Evolutionary conservation across 2,329 filamentous ascomycete species (phyloP).

Genomic region (Dactylellina sp.): DNA sequence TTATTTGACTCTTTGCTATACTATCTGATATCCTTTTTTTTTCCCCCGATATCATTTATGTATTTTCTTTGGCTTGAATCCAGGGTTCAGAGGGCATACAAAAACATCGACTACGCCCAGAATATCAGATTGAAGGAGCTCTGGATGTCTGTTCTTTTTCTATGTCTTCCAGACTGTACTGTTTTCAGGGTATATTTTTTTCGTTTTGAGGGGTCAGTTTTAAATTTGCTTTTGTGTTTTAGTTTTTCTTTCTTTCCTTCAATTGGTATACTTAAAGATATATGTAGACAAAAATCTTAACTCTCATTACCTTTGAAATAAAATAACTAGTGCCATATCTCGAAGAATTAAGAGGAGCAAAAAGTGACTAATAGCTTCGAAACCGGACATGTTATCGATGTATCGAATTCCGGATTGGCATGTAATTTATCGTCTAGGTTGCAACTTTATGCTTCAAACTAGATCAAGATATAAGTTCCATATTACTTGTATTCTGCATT

Average conservation of each 20-base stretch:
- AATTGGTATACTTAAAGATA: slow-evolving; percentile 7
- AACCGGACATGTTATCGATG: too few species aligned
- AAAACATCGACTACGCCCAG: too few species aligned
- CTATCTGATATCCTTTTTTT: neutral
- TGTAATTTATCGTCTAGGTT: too few species aligned
- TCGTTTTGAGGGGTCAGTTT: neutral
- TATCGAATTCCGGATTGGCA: too few species aligned
- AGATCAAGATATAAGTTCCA: neutral
- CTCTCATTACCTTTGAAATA: slow-evolving; percentile 9
- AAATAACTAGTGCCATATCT: too few species aligned
- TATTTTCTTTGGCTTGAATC: neutral
- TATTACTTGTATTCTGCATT: neutral
- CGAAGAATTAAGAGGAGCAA: too few species aligned
- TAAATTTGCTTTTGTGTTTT: slow-evolving; percentile 3
- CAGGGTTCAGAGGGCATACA: too few species aligned
- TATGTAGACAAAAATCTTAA: slow-evolving; percentile 28
- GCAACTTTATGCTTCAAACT: too few species aligned
- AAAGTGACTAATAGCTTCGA: too few species aligned
- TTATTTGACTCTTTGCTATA: neutral
- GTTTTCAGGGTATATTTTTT: neutral
- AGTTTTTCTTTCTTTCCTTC: neutral
- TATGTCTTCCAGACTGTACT: too few species aligned
- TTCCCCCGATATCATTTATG: neutral
- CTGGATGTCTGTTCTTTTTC: too few species aligned
- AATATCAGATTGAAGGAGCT: too few species aligned